These are phyloP conservation scores for Oidiodendron maius DNA, from an alignment of 495 filamentous ascomycete species.

Conservation along the genomic window DNA sequence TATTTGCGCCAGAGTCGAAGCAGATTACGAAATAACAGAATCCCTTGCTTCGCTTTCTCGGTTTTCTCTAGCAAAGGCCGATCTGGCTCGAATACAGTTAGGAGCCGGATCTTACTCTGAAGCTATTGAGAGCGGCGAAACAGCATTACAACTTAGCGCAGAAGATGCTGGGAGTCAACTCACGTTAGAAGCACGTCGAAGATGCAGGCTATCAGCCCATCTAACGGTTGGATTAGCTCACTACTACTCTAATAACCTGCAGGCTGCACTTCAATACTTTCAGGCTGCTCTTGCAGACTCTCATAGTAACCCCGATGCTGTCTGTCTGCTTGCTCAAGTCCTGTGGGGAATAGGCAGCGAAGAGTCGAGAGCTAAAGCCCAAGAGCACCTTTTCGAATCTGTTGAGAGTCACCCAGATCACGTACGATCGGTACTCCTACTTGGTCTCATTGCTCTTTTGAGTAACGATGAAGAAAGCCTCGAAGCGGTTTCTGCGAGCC, in stretches of 20 bases:
- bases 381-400: slow-evolving; percentile 71
- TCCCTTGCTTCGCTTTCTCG: slow-evolving; percentile 61
- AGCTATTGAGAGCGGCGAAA: slow-evolving; percentile 68
- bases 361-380: slow-evolving; percentile 65
- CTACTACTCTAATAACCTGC: slow-evolving; percentile 59
- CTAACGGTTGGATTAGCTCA: slow-evolving; percentile 78
- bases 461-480: slow-evolving; percentile 72
- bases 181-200: slow-evolving; percentile 45
- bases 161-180: slow-evolving; percentile 51
- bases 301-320: slow-evolving; percentile 70
- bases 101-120: slow-evolving; percentile 54
- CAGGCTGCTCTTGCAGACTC: slow-evolving; percentile 76
- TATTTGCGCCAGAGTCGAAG: slow-evolving; percentile 64
- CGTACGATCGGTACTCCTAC: slow-evolving; percentile 66
- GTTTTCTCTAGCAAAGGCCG: slow-evolving; percentile 81
- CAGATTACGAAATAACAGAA: slow-evolving; percentile 78
- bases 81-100: slow-evolving; percentile 74
- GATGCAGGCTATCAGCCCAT: slow-evolving; percentile 74
- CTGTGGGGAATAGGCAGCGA: slow-evolving; percentile 85
- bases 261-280: slow-evolving; percentile 71
- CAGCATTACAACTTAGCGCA: slow-evolving; percentile 63
- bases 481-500: slow-evolving; percentile 74
- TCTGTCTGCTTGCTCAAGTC: slow-evolving; percentile 83
- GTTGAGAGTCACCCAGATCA: slow-evolving; percentile 69
- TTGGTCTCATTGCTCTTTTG: slow-evolving; percentile 77